Evolutionary conservation across 2,329 filamentous ascomycete species (phyloP).

Genomic region (Colletotrichum caudatum): DNA sequence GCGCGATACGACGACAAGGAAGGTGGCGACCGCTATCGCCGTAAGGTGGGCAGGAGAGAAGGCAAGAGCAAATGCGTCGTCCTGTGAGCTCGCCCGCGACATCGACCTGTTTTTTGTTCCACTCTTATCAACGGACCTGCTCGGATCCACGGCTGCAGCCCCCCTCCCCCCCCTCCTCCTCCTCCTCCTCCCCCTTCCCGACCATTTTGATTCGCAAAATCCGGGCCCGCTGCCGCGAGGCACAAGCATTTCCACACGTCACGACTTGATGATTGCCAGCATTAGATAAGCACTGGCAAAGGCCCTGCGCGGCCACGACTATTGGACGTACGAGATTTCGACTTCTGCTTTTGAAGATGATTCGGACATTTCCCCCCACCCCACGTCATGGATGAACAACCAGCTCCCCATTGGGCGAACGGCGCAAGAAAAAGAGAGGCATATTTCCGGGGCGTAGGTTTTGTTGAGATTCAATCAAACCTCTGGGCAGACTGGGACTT

Average conservation of each 20-base stretch:
- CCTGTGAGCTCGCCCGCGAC: conserved; percentile 33
- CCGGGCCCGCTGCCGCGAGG: conserved; percentile 37
- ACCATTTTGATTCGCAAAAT: conserved; percentile 33
- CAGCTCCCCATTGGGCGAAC: conserved; percentile 41
- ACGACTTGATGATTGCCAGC: conserved; percentile 43
- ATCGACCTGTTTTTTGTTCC: not conserved
- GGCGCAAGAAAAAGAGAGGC: conserved; percentile 44
- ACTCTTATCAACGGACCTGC: conserved; percentile 27
- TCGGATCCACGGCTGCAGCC: conserved; percentile 30
- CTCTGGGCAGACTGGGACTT: conserved; percentile 41
- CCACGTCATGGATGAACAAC: conserved; percentile 39
- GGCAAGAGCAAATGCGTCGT: conserved; percentile 43
- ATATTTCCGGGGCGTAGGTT: conserved; percentile 41
- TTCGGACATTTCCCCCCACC: conserved; percentile 34
- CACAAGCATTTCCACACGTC: conserved; percentile 41
- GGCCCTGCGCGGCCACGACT: conserved; percentile 36
- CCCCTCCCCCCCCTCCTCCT: not conserved
- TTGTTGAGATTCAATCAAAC: conserved; percentile 41
- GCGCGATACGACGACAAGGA: conserved; percentile 40
- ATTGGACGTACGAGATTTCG: conserved; percentile 42
- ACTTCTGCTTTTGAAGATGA: conserved; percentile 42
- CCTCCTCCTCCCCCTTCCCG: not conserved
- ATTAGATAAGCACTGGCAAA: conserved; percentile 42
- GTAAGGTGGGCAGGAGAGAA: conserved; percentile 39
- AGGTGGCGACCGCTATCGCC: conserved; percentile 40